A percentile compares a stretch with the other conserved stretches of the same genome.
Conservation (phyloP, 2,329 filamentous ascomycete genomes). For the Seiridium cupressi region DNA sequence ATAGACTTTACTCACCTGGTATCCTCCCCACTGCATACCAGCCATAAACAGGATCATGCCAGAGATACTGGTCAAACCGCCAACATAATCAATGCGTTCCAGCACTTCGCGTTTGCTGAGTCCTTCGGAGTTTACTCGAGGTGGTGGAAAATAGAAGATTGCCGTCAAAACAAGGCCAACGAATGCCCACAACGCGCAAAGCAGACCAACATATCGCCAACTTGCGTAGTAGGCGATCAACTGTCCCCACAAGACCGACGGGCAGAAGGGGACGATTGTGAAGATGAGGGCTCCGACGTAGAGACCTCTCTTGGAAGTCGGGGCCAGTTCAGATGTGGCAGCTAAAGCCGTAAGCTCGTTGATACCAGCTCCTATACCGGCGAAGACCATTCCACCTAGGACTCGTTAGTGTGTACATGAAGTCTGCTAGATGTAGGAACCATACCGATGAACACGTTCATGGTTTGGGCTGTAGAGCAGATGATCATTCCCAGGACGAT, state of each 20-base stretch:
- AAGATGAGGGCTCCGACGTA: constrained; percentile 61
- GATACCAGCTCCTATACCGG: constrained; percentile 64
- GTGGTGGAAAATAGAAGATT: constrained; percentile 53
- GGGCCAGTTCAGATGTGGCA: constrained; percentile 66
- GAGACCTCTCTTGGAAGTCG: constrained; percentile 60
- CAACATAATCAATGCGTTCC: constrained; percentile 46
- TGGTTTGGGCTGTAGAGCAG: constrained; percentile 52
- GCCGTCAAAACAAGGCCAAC: constrained; percentile 49
- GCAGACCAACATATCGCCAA: constrained; percentile 55
- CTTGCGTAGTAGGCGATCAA: constrained; percentile 41
- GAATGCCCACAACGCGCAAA: constrained; percentile 51
- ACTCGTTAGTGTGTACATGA: background rate
- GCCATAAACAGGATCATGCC: constrained; percentile 51
- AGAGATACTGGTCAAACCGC: constrained; percentile 46
- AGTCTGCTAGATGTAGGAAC: background rate
- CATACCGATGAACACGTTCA: constrained; percentile 61
- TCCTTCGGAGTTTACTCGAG: constrained; percentile 38
- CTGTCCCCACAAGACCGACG: constrained; percentile 61
- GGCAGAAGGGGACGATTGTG: constrained; percentile 61
- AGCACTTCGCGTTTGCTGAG: constrained; percentile 39
- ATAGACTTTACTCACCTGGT: constrained; percentile 19
- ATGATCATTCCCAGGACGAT: constrained; percentile 54
- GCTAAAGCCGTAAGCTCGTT: constrained; percentile 68
- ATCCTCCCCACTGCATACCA: constrained; percentile 40
- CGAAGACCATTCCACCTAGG: constrained; percentile 47